Base-by-base conservation (phyloP, 176 grass and related monocot species). In the Zoysia pacifica region DNA sequence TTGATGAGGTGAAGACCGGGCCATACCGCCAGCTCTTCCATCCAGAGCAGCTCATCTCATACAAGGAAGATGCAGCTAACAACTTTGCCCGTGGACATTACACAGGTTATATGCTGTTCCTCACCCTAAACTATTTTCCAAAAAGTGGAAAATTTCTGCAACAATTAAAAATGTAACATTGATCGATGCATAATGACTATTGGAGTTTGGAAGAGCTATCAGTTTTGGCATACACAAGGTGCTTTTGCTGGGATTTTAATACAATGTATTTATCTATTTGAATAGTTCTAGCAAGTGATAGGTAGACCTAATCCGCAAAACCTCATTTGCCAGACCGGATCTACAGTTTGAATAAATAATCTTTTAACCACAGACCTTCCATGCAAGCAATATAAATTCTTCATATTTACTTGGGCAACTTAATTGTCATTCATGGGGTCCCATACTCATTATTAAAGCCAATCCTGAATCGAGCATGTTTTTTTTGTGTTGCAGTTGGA, bases 11-110 rank as follows among this genome's bases (percentile, higher is more conserved):
- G 53, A 94, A 82, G 86, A 84, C 88, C 0, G 91, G 91, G 40
- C 6, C 65, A 1, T 94, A 94, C 61, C 85, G 91, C 51, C 91
- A 91, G 43, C 82, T 94, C 66, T 94, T 94, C 86, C 91, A 94
- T 50, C 88, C 91, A 5, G 85, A 94, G 85, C 91, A 94, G 82
- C 91, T 94, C 84, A 94, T 94, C 75, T 94, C 91, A 71, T 74
- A 90, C 65, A 94, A 94, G 43, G 91, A 94, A 81, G 91, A 94
- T 67, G 91, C 91, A 2, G 91, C 88, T 18, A 94, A 94, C 79
- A 94, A 94, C 82, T 94, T 94, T 52, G 91, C 91, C 62, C 88
- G 88, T 50, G 91, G 91, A 77, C 91, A 94, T 77, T 94, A 94
- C 47, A 94, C 91, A 83, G 91, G 91, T 91, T 39, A 65, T 28